Percentiles rank a stretch among this genome's conserved stretches.
Conservation (phyloP, 2,329 filamentous ascomycete genomes). For the Colletotrichum sansevieriae region DNA sequence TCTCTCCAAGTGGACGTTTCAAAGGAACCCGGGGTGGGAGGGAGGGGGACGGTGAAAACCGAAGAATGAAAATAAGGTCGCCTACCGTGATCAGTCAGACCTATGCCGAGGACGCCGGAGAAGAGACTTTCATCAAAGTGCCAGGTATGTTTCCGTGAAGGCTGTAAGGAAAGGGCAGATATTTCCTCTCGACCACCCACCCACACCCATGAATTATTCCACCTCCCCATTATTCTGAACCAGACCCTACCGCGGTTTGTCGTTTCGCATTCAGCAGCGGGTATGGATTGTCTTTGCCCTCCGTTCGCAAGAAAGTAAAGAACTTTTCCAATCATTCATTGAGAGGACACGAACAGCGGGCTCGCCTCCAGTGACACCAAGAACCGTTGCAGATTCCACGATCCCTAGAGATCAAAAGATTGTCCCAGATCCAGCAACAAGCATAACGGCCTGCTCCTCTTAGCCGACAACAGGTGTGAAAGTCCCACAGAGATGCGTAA, state of each 20-base stretch:
- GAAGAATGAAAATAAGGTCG: slow-evolving; percentile 2
- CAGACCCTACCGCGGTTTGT: slow-evolving; percentile 4
- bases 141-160: not conserved
- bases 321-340: slow-evolving; percentile 38
- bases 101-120: slow-evolving; percentile 32
- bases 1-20: not conserved
- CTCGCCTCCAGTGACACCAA: slow-evolving; percentile 19
- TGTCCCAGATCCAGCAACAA: slow-evolving; percentile 7
- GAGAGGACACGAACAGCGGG: slow-evolving; percentile 19
- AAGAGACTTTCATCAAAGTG: slow-evolving; percentile 27
- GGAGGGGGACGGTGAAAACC: no score
- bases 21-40: not conserved
- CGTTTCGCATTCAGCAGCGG: slow-evolving; percentile 7
- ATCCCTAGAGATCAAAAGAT: slow-evolving; percentile 13
- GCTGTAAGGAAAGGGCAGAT: not conserved
- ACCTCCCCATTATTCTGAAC: slow-evolving; percentile 15
- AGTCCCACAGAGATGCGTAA: slow-evolving; percentile 24
- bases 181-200: slow-evolving; percentile 4
- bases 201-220: slow-evolving; percentile 16
- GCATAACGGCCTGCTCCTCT: not conserved
- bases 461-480: slow-evolving; percentile 12
- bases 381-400: slow-evolving; percentile 26
- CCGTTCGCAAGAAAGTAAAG: slow-evolving; percentile 28
- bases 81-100: slow-evolving; percentile 11
- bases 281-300: not conserved